Percentiles rank a stretch among this genome's conserved stretches.
These are phyloP conservation scores for Novymonas esmeraldas DNA, from an alignment of 208 protist genomes.

Conservation along the genomic window DNA sequence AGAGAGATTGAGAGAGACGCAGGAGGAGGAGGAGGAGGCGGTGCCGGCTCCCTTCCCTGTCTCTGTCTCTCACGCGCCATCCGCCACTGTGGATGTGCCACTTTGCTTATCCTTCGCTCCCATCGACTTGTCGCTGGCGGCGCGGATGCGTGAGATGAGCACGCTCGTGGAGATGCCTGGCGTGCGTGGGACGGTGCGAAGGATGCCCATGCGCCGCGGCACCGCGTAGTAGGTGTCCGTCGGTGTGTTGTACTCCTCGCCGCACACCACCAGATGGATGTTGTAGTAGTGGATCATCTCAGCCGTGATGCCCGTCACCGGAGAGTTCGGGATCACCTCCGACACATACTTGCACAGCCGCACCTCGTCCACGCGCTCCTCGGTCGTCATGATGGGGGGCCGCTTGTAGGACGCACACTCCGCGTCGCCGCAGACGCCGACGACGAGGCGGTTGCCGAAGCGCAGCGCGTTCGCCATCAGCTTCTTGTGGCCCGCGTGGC, in stretches of 20 bases:
- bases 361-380: slow-evolving; percentile 90
- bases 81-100: slow-evolving; percentile 37
- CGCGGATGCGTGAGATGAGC: slow-evolving; percentile 84
- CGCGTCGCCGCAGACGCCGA: slow-evolving; percentile 92
- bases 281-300: slow-evolving; percentile 92
- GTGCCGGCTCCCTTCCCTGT: not conserved
- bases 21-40: not conserved
- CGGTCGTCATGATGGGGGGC: slow-evolving; percentile 90
- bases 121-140: slow-evolving; percentile 53
- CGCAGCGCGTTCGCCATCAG: slow-evolving; percentile 85
- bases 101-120: slow-evolving; percentile 64
- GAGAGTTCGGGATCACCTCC: slow-evolving; percentile 89
- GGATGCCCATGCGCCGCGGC: slow-evolving; percentile 85
- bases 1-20: too few relatives aligned
- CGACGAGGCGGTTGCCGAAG: slow-evolving; percentile 91
- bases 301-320: slow-evolving; percentile 82
- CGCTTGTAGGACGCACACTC: slow-evolving; percentile 91
- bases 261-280: slow-evolving; percentile 92
- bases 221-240: slow-evolving; percentile 91
- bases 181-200: slow-evolving; percentile 87
- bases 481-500: slow-evolving; percentile 90
- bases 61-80: slow-evolving; percentile 31
- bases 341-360: slow-evolving; percentile 89
- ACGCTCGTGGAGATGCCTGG: slow-evolving; percentile 91
- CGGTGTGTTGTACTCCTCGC: slow-evolving; percentile 90